Base-by-base conservation (phyloP, 2,329 filamentous ascomycete genomes). In the Pseudocercospora eumusae region DNA sequence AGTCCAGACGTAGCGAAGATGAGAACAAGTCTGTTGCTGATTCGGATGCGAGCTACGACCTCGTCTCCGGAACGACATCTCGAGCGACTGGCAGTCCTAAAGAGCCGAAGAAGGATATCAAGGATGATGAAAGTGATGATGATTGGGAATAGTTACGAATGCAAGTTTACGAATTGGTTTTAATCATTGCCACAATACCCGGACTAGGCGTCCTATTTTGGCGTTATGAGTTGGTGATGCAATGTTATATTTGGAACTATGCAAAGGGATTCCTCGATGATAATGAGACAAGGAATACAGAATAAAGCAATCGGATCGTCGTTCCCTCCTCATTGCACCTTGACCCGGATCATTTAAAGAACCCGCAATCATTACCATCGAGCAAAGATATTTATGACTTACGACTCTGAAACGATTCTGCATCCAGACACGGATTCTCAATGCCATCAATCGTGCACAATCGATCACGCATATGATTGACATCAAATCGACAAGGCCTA, bases 1-100 rank as follows among this genome's bases (percentile, higher is more conserved):
- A 90, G 69, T 80, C 87, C 18, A 88, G 91, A 58, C 79, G 80
- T 42, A 96, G 92, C 71, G 92, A 96, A 72, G 89, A 92, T 75
- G 78, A 81, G 50, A 75, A 76, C 75, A 92, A 93, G 75, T 96
- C 91, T 25, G 90, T 95, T 69, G 87, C 92, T 7, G 95, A 95
- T 71, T 97, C 93, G 74, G 95, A 99, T 70, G 91, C 91, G 18
- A 96, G 92, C 79, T 99, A 99, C 75, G 95, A 99, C 75, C 84
- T 99, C 33, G 92, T 99, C 3, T 81, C 79, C 50, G 89, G 90
- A 7, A 88, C 88, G 5, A 82, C 86, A 50, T 96, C 91, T 75
- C 89, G 90, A 67, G 88, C 92, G 18, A 89, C 92, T 1, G 83
- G 84, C 4, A 87, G 84, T 63, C 86, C 86, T 2, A 83, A 83